A percentile compares a stretch with the other conserved stretches of the same genome.
Conservation (phyloP, 805 yeast species). For the Pichia scutulata region DNA sequence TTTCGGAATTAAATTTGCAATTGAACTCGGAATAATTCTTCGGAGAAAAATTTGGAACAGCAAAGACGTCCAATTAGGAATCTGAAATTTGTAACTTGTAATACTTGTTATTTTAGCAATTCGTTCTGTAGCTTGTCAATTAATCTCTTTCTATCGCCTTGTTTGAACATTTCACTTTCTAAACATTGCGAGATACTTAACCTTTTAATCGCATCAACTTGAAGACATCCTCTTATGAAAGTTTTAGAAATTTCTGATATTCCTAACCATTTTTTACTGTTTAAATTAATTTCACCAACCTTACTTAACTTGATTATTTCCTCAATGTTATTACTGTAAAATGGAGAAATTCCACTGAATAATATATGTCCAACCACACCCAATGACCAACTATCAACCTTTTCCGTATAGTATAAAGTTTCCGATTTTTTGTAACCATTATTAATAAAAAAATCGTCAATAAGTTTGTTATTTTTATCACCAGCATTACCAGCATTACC, state of each 20-base stretch:
- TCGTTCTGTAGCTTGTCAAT: not conserved
- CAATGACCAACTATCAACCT: constrained; percentile 65
- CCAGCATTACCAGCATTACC: not conserved
- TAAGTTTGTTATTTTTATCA: not conserved
- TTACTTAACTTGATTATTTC: constrained; percentile 35
- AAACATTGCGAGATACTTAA: constrained; percentile 4
- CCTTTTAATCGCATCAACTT: constrained; percentile 28
- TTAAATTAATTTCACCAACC: constrained; percentile 34
- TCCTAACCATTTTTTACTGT: constrained; percentile 34
- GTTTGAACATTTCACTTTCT: constrained; percentile 3
- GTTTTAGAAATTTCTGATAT: constrained; percentile 21
- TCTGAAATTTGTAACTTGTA: too few relatives aligned
- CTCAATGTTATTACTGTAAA: constrained; percentile 38
- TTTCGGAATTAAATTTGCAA: too few relatives aligned
- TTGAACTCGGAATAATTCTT: too few relatives aligned
- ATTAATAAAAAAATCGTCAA: constrained; percentile 2
- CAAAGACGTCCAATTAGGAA: too few relatives aligned
- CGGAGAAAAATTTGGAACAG: too few relatives aligned
- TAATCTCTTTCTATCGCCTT: constrained; percentile 2
- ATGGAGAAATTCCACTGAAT: constrained; percentile 59
- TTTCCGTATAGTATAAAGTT: constrained; percentile 32
- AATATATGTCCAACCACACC: constrained; percentile 55
- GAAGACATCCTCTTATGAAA: constrained; percentile 36
- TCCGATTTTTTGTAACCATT: not conserved
- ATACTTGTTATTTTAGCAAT: not conserved